These are phyloP conservation scores for Zygoascus bituminiphila DNA, from an alignment of 805 yeast genomes.

Conservation along the genomic window DNA sequence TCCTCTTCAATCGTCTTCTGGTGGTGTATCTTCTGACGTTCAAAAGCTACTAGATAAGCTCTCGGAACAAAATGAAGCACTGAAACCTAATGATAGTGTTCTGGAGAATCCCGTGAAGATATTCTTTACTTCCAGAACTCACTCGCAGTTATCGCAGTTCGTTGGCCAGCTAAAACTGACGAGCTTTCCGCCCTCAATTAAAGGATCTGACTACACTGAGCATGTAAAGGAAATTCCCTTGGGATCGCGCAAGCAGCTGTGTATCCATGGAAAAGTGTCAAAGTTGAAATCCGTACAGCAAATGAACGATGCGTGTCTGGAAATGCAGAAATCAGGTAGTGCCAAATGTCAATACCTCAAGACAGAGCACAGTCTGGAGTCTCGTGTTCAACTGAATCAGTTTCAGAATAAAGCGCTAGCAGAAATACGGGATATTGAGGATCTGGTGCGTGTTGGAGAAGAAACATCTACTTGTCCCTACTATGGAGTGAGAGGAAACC, in stretches of 20 bases:
- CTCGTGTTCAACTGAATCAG: conserved; percentile 29
- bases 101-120: conserved; percentile 39
- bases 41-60: conserved; percentile 39
- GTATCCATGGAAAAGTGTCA: conserved; percentile 60
- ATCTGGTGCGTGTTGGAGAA: conserved; percentile 53
- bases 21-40: conserved; percentile 38
- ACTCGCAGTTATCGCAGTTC: conserved; percentile 79
- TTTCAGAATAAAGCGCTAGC: conserved; percentile 52
- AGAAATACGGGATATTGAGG: conserved; percentile 70
- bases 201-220: conserved; percentile 33
- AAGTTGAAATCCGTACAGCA: conserved; percentile 40
- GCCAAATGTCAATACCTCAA: conserved; percentile 38
- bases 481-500: conserved; percentile 53
- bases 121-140: conserved; percentile 77
- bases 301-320: conserved; percentile 76
- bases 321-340: conserved; percentile 43
- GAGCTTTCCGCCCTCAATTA: conserved; percentile 48
- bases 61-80: conserved; percentile 15
- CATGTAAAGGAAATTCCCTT: conserved; percentile 60
- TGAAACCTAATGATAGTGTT: conserved; percentile 13
- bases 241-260: conserved; percentile 79
- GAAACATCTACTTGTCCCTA: conserved; percentile 65
- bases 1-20: conserved; percentile 15
- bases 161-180: conserved; percentile 61
- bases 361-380: conserved; percentile 26